Conservation (phyloP, 164 flowering plant genomes). For the Kalanchoe fedtschenkoi region DNA sequence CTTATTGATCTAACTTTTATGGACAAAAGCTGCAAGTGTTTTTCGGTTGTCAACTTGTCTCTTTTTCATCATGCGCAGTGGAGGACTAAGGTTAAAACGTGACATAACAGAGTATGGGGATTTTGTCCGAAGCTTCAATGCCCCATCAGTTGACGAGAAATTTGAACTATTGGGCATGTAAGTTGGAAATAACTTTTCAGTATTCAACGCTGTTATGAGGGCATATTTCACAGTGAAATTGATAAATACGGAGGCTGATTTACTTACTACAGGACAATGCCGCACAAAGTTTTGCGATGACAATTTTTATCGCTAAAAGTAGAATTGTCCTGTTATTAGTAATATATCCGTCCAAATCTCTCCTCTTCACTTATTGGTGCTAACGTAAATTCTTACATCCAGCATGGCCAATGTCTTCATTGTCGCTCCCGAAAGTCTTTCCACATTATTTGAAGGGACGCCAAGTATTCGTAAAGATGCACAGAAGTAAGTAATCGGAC, state of each 20-base stretch:
- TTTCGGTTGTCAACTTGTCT: background rate
- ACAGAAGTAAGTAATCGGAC: conserved; percentile 46
- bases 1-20: too few species aligned
- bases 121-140: conserved; percentile 86
- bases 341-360: background rate
- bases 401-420: conserved; percentile 98
- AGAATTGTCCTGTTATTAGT: too few species aligned
- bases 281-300: too few species aligned
- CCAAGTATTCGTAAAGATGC: conserved; percentile 93
- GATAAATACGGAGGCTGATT: too few species aligned
- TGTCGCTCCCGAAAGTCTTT: conserved; percentile 95
- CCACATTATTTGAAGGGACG: conserved; percentile 82
- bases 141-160: conserved; percentile 93
- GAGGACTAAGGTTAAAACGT: conserved; percentile 89
- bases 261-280: too few species aligned
- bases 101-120: conserved; percentile 98
- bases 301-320: too few species aligned
- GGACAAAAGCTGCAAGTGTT: too few species aligned
- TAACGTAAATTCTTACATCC: conserved; percentile 11
- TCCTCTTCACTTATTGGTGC: background rate
- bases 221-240: background rate
- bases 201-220: background rate
- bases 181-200: conserved; percentile 17
- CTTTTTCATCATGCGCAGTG: conserved; percentile 35
- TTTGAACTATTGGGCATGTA: conserved; percentile 93